phyloP scores from a whole-genome alignment of 129 eudicot genomes.

The Tanacetum coccineum region DNA sequence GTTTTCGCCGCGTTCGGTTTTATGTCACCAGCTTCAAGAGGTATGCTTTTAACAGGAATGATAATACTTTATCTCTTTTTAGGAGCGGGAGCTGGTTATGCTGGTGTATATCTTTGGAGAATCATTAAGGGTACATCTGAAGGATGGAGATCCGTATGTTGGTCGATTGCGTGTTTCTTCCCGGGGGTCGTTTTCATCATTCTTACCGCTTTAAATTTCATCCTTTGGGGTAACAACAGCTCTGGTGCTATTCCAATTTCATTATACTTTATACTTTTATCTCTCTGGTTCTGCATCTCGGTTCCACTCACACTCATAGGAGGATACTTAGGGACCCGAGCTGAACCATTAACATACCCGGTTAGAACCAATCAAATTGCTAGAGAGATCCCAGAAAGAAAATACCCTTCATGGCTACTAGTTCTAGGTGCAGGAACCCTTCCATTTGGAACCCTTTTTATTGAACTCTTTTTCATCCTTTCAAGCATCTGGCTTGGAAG shows the following conservation, averaged over 20 bases:
- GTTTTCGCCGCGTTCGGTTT: constrained; percentile 6
- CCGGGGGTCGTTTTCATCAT: constrained; percentile 58
- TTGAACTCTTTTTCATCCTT: constrained; percentile 61
- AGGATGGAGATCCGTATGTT: constrained; percentile 61
- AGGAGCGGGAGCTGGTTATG: background rate
- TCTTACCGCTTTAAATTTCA: constrained; percentile 49
- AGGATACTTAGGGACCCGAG: constrained; percentile 55
- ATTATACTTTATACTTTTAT: constrained; percentile 45
- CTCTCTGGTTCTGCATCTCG: constrained; percentile 66
- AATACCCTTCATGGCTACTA: constrained; percentile 68
- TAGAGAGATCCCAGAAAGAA: constrained; percentile 62
- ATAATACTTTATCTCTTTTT: constrained; percentile 4
- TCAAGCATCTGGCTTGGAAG: constrained; percentile 41
- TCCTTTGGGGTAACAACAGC: constrained; percentile 60
- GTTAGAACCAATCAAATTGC: constrained; percentile 66
- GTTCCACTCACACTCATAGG: constrained; percentile 67
- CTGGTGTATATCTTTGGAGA: constrained; percentile 16
- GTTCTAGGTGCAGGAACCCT: constrained; percentile 78
- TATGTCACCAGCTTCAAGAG: constrained; percentile 17
- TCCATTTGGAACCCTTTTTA: constrained; percentile 67
- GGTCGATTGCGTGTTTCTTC: constrained; percentile 62
- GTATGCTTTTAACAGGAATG: constrained; percentile 10
- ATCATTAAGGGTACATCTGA: constrained; percentile 54
- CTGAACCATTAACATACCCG: constrained; percentile 49
- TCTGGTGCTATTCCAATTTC: constrained; percentile 66